Conservation (phyloP, 768 basidiomycete genomes). For the Lanmaoa rubissima region DNA sequence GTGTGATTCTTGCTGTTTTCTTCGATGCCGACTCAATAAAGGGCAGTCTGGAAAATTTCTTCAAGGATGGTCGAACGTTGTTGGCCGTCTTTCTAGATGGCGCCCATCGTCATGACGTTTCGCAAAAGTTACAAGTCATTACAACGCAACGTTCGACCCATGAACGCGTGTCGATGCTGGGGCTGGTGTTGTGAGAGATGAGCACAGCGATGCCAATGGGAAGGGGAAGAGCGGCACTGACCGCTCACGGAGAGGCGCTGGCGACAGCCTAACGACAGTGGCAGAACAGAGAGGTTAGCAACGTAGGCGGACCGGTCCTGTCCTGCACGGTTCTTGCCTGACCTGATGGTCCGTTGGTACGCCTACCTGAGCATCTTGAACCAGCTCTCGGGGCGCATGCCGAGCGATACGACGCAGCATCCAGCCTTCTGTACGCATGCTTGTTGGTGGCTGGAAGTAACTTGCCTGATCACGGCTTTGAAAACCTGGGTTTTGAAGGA, state of each 20-base stretch:
- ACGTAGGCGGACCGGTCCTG: slow-evolving; percentile 47
- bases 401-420: slow-evolving; percentile 93
- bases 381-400: slow-evolving; percentile 89
- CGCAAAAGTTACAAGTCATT: slow-evolving; percentile 50
- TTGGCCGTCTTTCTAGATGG: slow-evolving; percentile 79
- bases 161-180: slow-evolving; percentile 42
- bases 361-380: slow-evolving; percentile 88
- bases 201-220: slow-evolving; percentile 26
- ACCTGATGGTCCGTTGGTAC: slow-evolving; percentile 48
- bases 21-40: neutral
- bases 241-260: slow-evolving; percentile 42
- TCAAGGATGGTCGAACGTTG: slow-evolving; percentile 87
- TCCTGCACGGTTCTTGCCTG: neutral
- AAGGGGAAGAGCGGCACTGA: slow-evolving; percentile 9
- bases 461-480: neutral
- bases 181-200: slow-evolving; percentile 42
- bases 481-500: slow-evolving; percentile 88
- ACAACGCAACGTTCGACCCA: slow-evolving; percentile 41
- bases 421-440: slow-evolving; percentile 75
- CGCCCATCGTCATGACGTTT: slow-evolving; percentile 58
- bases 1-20: neutral
- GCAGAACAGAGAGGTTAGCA: slow-evolving; percentile 90
- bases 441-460: neutral
- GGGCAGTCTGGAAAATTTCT: slow-evolving; percentile 81
- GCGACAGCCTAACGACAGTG: slow-evolving; percentile 75